Evolutionary conservation across 83 land plant species (phyloP), one percentile per base, ranked within the genome.

Genomic region (Thuja plicata): DNA sequence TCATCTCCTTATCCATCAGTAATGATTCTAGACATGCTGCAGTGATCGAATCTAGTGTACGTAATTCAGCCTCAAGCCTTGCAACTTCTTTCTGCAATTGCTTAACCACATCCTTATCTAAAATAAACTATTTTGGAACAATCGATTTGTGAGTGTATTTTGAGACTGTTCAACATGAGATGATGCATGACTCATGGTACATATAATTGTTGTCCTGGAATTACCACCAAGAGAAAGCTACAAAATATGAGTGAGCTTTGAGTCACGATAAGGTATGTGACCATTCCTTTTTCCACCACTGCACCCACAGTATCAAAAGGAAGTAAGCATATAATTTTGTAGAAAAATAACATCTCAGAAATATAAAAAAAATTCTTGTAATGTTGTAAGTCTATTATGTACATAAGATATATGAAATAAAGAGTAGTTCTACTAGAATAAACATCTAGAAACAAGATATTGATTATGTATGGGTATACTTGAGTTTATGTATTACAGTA

Each of bases 401-500:
- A 46, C 0, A 6, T 46, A 27, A 45, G 50, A 71, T 0, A 11
- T 32, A 3, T 40, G 34, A 9, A 87, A 87, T 24, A n/a, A n/a
- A n/a, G n/a, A n/a, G n/a, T n/a, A n/a, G n/a, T n/a, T n/a, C n/a
- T n/a, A n/a, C n/a, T n/a, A 78, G 43, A 55, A 15, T 78, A 8
- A 37, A 38, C 81, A 43, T 17, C 48, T 45, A 35, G 85, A 45
- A 19, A 45, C 50, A 35, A 10, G 0, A n/a, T 15, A 34, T 13
- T 27, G 9, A 45, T n/a, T 24, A 82, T 24, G 21, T 86, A 8
- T 37, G 35, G 88, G 9, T 16, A 21, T 86, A 98, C 99, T 99
- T 97, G 71, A 98, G 98, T 88, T 96, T 98, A 85, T 99, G 97
- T 87, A 98, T 98, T 45, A 97, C 97, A 74, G 99, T 97, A 86